Conservation (phyloP, 1,284 basidiomycete genomes). For the Papiliotrema terrestris region DNA sequence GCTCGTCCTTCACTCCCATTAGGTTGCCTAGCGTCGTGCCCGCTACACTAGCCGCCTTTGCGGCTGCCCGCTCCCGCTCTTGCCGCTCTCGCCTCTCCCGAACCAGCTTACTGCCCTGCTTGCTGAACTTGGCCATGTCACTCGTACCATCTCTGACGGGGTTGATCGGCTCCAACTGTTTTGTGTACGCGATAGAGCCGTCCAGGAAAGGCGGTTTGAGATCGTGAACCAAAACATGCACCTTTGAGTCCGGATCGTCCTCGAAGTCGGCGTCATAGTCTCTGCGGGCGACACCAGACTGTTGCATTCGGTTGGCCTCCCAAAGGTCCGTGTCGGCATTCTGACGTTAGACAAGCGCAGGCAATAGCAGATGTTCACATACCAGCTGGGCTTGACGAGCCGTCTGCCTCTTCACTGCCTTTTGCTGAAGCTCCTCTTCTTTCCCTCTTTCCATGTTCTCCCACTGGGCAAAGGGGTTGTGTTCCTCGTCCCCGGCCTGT, state of each 20-base stretch:
- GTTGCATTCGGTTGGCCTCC: conserved; percentile 96
- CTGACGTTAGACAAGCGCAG: conserved; percentile 48
- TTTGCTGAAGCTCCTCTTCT: conserved; percentile 72
- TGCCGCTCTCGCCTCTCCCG: conserved; percentile 94
- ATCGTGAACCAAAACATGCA: conserved; percentile 96
- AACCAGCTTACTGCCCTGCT: conserved; percentile 90
- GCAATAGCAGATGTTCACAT: conserved; percentile 35
- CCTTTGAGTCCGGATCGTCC: conserved; percentile 89
- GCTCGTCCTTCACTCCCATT: conserved; percentile 94
- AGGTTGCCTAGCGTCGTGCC: conserved; percentile 94
- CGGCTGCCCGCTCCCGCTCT: conserved; percentile 91
- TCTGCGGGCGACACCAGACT: conserved; percentile 86
- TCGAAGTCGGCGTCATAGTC: conserved; percentile 85
- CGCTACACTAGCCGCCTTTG: conserved; percentile 86
- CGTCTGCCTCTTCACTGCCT: conserved; percentile 80
- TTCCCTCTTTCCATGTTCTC: conserved; percentile 70
- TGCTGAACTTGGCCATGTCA: conserved; percentile 92
- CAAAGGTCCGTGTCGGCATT: conserved; percentile 97
- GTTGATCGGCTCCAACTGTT: conserved; percentile 94
- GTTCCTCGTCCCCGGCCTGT: conserved; percentile 73
- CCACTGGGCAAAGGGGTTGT: conserved; percentile 89
- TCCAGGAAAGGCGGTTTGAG: conserved; percentile 97
- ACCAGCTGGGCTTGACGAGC: conserved; percentile 92
- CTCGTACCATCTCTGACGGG: conserved; percentile 90
- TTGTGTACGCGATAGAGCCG: conserved; percentile 92